Evolutionary conservation across 192 early-diverging fungal genomes (phyloP).

Genomic region (Mycoemilia scoparia): DNA sequence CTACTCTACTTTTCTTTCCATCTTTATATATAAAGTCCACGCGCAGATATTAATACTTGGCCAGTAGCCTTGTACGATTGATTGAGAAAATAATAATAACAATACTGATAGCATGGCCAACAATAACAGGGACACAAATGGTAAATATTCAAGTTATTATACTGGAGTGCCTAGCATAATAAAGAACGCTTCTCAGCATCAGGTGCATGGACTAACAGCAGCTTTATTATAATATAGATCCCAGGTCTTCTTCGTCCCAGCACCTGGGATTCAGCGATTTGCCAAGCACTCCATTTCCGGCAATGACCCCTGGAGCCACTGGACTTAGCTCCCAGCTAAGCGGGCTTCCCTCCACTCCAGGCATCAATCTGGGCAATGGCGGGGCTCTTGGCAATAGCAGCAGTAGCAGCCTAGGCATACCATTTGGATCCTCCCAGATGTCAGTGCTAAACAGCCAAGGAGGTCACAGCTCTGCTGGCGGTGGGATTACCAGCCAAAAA

Average conservation of each 20-base stretch:
- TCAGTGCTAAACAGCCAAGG: conserved; percentile 5
- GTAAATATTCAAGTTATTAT: conserved; percentile 10
- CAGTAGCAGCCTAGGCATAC: conserved; percentile 12
- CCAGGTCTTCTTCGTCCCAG: conserved; percentile 14
- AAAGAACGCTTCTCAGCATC: conserved; percentile 13
- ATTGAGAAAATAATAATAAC: not conserved
- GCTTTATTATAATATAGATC: conserved; percentile 1
- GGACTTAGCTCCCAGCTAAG: too few relatives aligned
- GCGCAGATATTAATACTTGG: not conserved
- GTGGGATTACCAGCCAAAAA: too few relatives aligned
- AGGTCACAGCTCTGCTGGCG: too few relatives aligned
- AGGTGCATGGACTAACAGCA: conserved; percentile 3
- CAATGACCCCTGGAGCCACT: too few relatives aligned
- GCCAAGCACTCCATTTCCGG: too few relatives aligned
- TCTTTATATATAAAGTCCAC: not conserved
- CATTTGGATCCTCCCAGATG: conserved; percentile 9
- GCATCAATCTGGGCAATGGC: conserved; percentile 6
- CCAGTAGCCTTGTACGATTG: too few relatives aligned
- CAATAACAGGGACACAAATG: conserved; percentile 18
- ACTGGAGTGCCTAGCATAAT: conserved; percentile 4
- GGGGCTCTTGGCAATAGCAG: conserved; percentile 9
- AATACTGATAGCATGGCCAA: conserved; percentile 16
- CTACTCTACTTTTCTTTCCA: conserved; percentile 2
- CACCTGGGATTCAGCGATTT: conserved; percentile 21
- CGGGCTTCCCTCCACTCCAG: conserved; percentile 18